Base-by-base conservation (phyloP, 2,329 filamentous ascomycete genomes). In the Rutstroemia sp. region DNA sequence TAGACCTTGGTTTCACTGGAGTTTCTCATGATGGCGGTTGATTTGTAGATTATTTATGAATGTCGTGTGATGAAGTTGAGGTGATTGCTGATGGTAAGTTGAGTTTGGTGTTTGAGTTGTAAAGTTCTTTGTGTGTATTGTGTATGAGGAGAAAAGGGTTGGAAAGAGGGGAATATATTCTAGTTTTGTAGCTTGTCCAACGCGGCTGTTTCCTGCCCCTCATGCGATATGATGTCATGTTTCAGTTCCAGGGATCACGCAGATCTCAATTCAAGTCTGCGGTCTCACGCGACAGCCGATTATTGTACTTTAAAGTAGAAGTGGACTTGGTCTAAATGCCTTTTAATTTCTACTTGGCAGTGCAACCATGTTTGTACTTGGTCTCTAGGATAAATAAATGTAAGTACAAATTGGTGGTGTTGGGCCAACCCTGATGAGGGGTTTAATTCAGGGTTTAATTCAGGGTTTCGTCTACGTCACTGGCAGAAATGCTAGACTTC, bases 1-100 rank as follows among this genome's bases (percentile, higher is more conserved):
- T 87, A 81, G 72, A 87, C 78, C 72, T 87, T 88, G 71, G 75
- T 78, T 67, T 67, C 61, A 58, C 74, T 77, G 75, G 82, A 79
- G 72, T 77, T 80, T 63, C 76, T 65, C 79, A 82, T 83, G 63
- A 61, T 65, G 61, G 59, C 55, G 57, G 57, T 58, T 48, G 36
- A 46, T 59, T 59, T 46, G 42, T 14, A 34, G 30, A 34, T 34
- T 54, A 14, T 49, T 45, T 30, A 16, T 53, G 48, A 47, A 50
- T 30, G 45, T 36, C 19, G 53, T 57, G 25, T 38, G 30, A 14
- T 34, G 30, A 34, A 12, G 10, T 12, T 34, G 10, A 34, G 30
- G 12, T 40, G 46, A 51, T 51, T 54, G 51, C 48, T 36, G 34
- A 19, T 56, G 23, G 42, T 53, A 27, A 48, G 45, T 57, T 23